Evolutionary conservation across 257 asterid species (phyloP).

Genomic region (Verbena officinalis): DNA sequence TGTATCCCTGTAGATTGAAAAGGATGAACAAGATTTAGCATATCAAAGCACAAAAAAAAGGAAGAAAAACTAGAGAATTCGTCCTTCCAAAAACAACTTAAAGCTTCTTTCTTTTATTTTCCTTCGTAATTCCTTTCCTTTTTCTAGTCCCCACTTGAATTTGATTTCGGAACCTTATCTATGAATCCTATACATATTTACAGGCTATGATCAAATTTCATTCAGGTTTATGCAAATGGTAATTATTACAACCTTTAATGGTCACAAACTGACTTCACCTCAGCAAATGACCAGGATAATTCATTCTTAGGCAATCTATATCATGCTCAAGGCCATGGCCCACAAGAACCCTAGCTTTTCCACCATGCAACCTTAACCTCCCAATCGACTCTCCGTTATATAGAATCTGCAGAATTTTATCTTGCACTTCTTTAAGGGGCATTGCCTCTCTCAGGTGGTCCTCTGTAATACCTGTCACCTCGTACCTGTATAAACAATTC

Average conservation of each 20-base stretch:
- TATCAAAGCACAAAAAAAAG: not conserved
- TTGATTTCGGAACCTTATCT: too few relatives aligned
- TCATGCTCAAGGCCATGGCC: conserved; percentile 52
- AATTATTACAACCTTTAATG: conserved; percentile 23
- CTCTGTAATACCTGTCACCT: conserved; percentile 56
- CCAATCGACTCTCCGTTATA: conserved; percentile 52
- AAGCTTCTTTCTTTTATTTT: too few relatives aligned
- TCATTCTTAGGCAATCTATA: conserved; percentile 44
- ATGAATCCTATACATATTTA: too few relatives aligned
- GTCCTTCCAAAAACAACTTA: too few relatives aligned
- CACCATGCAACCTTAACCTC: conserved; percentile 42
- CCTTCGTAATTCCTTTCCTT: too few relatives aligned
- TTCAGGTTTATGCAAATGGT: conserved; percentile 22
- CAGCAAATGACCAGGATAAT: conserved; percentile 55
- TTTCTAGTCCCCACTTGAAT: too few relatives aligned
- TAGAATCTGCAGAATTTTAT: conserved; percentile 47
- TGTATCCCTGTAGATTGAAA: conserved; percentile 50
- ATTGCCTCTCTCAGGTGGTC: conserved; percentile 52
- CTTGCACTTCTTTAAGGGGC: conserved; percentile 56
- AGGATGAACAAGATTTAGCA: conserved; percentile 16
- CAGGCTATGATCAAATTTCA: not conserved
- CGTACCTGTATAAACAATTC: conserved; percentile 42
- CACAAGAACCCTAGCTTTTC: conserved; percentile 53
- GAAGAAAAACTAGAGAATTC: not conserved
- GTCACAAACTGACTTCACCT: conserved; percentile 41